Conservation (phyloP, 148 eudicot genomes). For the Euryodendron excelsum region DNA sequence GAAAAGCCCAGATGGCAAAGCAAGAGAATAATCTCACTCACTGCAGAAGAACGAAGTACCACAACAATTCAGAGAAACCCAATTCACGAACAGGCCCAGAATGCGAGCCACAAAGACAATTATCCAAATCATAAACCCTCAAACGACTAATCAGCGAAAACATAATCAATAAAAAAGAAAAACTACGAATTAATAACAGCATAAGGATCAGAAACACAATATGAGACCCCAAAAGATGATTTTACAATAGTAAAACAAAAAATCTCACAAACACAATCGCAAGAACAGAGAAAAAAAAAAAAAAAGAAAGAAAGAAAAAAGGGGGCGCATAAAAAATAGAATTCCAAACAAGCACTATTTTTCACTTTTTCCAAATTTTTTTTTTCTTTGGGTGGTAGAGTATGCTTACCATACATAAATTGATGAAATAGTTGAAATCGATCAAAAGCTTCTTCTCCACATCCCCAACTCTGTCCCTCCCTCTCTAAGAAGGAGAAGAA, state of each 20-base stretch:
- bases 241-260: neutral
- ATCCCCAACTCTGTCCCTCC: slow-evolving; percentile 12
- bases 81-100: neutral
- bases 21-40: neutral
- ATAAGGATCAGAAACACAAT: neutral
- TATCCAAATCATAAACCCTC: slow-evolving; percentile 5
- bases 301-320: too few species aligned
- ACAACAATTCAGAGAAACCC: neutral
- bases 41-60: neutral
- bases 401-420: slow-evolving; percentile 13
- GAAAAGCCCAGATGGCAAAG: neutral
- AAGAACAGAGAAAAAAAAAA: neutral
- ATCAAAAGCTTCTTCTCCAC: slow-evolving; percentile 4
- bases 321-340: neutral
- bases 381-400: neutral
- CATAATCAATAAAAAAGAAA: neutral
- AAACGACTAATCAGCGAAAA: neutral
- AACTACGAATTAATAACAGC: neutral
- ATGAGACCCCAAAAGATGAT: neutral
- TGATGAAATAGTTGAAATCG: slow-evolving; percentile 10
- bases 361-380: neutral
- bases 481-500: slow-evolving; percentile 1
- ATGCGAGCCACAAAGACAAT: neutral
- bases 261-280: slow-evolving; percentile 8
- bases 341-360: neutral